Percentiles rank a stretch among this genome's conserved stretches.
phyloP scores from a whole-genome alignment of 106 monocot genomes.

The Narthecium ossifragum region DNA sequence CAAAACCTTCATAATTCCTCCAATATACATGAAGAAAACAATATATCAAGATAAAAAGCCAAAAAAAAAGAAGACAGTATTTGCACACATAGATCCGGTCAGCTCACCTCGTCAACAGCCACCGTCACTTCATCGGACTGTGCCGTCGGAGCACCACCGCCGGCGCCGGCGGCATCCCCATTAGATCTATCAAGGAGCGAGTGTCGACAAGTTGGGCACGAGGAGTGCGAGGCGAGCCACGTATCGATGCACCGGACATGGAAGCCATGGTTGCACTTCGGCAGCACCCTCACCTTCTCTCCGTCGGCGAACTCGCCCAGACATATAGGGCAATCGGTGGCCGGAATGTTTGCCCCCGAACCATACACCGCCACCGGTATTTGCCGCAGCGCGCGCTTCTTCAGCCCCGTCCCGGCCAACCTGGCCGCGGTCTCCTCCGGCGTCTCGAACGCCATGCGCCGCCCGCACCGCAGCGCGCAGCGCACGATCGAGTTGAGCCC shows the following conservation, averaged over 20 bases:
- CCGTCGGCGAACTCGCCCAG: constrained; percentile 60
- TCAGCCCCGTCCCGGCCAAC: constrained; percentile 22
- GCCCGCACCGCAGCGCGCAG: constrained; percentile 32
- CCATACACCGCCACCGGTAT: constrained; percentile 33
- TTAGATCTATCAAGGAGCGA: constrained; percentile 13
- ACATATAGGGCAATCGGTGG: constrained; percentile 61
- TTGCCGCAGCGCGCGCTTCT: constrained; percentile 20
- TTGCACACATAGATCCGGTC: neutral
- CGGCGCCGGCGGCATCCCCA: neutral
- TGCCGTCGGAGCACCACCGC: neutral
- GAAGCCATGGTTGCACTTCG: constrained; percentile 50
- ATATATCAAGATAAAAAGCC: neutral
- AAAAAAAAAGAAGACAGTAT: neutral
- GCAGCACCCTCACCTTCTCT: constrained; percentile 41
- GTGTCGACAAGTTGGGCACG: constrained; percentile 60
- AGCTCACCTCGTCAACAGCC: constrained; percentile 4
- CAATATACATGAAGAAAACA: constrained; percentile 4
- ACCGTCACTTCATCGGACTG: neutral
- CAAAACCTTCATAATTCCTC: neutral
- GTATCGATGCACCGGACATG: constrained; percentile 52
- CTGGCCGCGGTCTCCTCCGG: constrained; percentile 8
- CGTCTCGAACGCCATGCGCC: constrained; percentile 12
- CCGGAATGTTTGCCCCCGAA: constrained; percentile 15
- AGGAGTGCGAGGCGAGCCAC: constrained; percentile 43
- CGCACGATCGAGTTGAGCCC: constrained; percentile 50